Evolutionary conservation across 1,284 basidiomycete genomes (phyloP).

Genomic region (Meira nashicola): DNA sequence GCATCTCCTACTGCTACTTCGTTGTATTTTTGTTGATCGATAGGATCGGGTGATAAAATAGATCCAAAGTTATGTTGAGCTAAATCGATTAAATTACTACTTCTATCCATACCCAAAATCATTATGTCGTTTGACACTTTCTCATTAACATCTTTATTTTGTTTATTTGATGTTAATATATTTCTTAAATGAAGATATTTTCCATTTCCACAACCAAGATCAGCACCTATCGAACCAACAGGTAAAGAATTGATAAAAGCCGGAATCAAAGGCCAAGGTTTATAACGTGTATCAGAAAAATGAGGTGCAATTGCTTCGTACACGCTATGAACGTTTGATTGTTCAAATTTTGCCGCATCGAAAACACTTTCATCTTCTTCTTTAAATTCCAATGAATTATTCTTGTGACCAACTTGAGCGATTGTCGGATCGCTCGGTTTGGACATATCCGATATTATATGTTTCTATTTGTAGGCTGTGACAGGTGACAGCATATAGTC

Average conservation of each 20-base stretch:
- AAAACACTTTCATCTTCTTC: background rate
- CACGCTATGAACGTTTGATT: slow-evolving; percentile 56
- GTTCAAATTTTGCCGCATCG: slow-evolving; percentile 40
- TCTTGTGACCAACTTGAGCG: background rate
- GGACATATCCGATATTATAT: background rate
- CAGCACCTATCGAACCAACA: slow-evolving; percentile 76
- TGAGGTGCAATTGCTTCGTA: slow-evolving; percentile 88
- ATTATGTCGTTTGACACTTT: slow-evolving; percentile 21
- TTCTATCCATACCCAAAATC: slow-evolving; percentile 62
- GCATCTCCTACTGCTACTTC: slow-evolving; percentile 50
- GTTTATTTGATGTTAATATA: background rate
- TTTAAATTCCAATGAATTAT: too few species aligned
- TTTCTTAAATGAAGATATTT: slow-evolving; percentile 68
- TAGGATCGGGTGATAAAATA: slow-evolving; percentile 1
- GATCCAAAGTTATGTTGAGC: slow-evolving; percentile 31
- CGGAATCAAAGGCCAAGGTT: slow-evolving; percentile 94
- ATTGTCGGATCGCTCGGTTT: slow-evolving; percentile 13
- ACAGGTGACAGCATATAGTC: too few species aligned
- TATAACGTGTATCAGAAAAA: slow-evolving; percentile 89
- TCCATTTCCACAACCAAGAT: slow-evolving; percentile 94
- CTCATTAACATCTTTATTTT: background rate
- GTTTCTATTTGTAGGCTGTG: too few species aligned
- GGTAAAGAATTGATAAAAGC: slow-evolving; percentile 71
- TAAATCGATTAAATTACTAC: slow-evolving; percentile 58
- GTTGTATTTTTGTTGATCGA: slow-evolving; percentile 15